Base-by-base conservation (phyloP, 306 rosid genomes). In the Elaeagnus macrophylla region DNA sequence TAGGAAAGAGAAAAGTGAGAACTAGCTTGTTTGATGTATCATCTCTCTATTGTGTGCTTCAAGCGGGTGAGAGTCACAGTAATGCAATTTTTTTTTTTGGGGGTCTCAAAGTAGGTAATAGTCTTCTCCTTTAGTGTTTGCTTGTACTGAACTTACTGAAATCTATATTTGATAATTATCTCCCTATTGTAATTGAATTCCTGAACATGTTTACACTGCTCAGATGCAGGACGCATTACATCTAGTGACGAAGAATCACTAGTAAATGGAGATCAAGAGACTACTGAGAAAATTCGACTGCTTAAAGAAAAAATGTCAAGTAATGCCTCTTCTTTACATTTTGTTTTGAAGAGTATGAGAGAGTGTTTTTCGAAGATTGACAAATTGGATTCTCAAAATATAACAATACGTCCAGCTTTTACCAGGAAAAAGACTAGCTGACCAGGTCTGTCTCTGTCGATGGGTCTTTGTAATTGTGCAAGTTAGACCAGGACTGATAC, bases 341-440 rank as follows among this genome's bases (percentile, higher is more conserved):
- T 65, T 53, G 83, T 82, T 61, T 40, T 83, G 84, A 76, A 83
- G 76, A 79, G 94, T 75, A 76, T 84, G 81, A 77, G 68, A 58
- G 95, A 81, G 19, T 86, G 95, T 67, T 68, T 81, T 64, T 68
- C 83, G 10, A 81, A 71, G 53, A 70, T 90, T 46, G 94, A 86
- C 51, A 74, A 78, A 57, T 70, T 81, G 57, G 84, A 80, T 71
- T 74, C 95, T 53, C 56, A 55, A 60, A 86, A 59, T 48, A 69
- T 37, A 59, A 59, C 49, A 64, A 74, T 79, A 64, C 88, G 70
- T 65, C 94, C 88, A 41, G 86, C 80, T 59, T 76, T 83, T 67
- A 81, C 58, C 4, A 76, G 77, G 74, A 78, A 62, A 77, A 76
- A 48, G 52, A 66, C 77, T 52, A 72, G 79, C 72, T 74, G 75